A percentile compares a stretch with the other conserved stretches of the same genome.
Conservation (phyloP, 176 grass and related monocot species). For the Paspalum notatum region DNA sequence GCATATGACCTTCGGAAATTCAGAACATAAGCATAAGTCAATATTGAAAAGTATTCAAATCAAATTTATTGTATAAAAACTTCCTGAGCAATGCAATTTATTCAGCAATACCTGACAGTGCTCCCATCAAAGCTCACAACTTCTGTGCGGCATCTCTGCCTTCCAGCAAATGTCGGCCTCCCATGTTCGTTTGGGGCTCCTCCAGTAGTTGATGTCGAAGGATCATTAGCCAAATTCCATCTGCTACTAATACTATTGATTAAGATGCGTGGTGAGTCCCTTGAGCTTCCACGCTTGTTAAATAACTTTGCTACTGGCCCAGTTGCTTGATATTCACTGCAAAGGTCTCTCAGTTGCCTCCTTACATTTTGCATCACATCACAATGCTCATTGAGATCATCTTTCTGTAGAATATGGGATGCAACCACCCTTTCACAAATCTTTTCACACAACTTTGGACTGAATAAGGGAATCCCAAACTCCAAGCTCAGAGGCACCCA, state of each 20-base stretch:
- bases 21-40: slow-evolving; percentile 21
- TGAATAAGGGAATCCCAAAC: slow-evolving; percentile 96
- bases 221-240: slow-evolving; percentile 68
- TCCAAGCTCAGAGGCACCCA: slow-evolving; percentile 97
- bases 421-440: slow-evolving; percentile 80
- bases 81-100: slow-evolving; percentile 21
- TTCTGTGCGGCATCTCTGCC: slow-evolving; percentile 67
- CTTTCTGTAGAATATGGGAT: slow-evolving; percentile 76
- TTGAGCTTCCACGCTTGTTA: slow-evolving; percentile 66
- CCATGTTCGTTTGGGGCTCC: slow-evolving; percentile 56
- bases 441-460: slow-evolving; percentile 77
- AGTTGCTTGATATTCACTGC: slow-evolving; percentile 89
- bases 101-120: slow-evolving; percentile 74
- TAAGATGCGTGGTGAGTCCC: slow-evolving; percentile 60
- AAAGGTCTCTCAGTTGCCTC: slow-evolving; percentile 68
- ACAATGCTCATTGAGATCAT: slow-evolving; percentile 71
- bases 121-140: slow-evolving; percentile 88
- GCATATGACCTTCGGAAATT: slow-evolving; percentile 70
- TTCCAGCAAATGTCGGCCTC: slow-evolving; percentile 67
- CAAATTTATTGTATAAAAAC: slow-evolving; percentile 3
- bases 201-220: slow-evolving; percentile 51
- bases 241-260: slow-evolving; percentile 80
- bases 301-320: slow-evolving; percentile 82
- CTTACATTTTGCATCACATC: slow-evolving; percentile 88
- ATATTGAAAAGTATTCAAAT: slow-evolving; percentile 27